These are phyloP conservation scores for Phytopythium litorale DNA, from an alignment of 352 stramenopile species.

Conservation along the genomic window DNA sequence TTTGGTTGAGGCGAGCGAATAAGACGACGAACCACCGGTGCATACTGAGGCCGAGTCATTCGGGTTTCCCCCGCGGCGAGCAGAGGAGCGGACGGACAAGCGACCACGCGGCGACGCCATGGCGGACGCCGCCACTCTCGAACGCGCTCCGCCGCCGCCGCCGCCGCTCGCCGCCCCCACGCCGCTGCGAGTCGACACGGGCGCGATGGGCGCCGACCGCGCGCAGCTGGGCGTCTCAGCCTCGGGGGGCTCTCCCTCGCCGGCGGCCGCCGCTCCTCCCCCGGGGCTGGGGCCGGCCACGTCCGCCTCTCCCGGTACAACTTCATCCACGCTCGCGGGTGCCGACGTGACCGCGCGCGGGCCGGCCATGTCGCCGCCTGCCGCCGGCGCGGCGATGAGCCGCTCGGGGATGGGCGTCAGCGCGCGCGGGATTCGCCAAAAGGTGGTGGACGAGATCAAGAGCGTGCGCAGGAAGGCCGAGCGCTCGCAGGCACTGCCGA, in stretches of 20 bases:
- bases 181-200: conserved; percentile 6
- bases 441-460: conserved; percentile 70
- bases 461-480: conserved; percentile 37
- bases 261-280: neutral
- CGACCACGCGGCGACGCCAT: conserved; percentile 11
- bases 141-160: conserved; percentile 6
- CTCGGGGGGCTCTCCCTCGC: neutral
- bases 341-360: conserved; percentile 10
- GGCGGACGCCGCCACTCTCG: conserved; percentile 20
- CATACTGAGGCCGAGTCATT: neutral
- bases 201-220: neutral
- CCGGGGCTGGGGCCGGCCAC: neutral
- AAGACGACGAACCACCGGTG: neutral
- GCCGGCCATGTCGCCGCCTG: neutral
- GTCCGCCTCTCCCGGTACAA: neutral
- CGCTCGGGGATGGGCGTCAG: conserved; percentile 12
- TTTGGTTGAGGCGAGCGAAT: neutral
- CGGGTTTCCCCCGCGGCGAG: neutral
- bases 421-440: conserved; percentile 40
- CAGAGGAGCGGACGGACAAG: neutral
- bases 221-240: neutral
- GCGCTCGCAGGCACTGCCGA: conserved; percentile 13
- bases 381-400: neutral
- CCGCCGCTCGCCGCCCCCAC: neutral
- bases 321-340: neutral